A percentile compares a stretch with the other conserved stretches of the same genome.
Conservation (phyloP, 2,329 filamentous ascomycete species). For the Teratosphaeria gauchensis region DNA sequence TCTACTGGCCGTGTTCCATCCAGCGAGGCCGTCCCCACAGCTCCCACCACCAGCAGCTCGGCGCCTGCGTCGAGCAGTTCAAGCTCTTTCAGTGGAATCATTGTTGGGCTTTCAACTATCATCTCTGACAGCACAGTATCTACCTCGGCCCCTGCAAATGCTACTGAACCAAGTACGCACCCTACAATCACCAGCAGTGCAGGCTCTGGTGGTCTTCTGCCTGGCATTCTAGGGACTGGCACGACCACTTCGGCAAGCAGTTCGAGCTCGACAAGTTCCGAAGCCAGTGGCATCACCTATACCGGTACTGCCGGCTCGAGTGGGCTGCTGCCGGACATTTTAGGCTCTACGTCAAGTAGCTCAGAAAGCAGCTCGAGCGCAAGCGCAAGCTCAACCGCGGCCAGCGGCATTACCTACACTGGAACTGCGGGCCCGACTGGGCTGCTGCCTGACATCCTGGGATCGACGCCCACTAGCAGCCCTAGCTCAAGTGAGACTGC, state of each 20-base stretch:
- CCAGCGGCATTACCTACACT: neutral
- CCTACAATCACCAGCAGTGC: no score
- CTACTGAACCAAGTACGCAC: neutral
- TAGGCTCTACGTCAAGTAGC: neutral
- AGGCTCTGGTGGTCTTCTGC: no score
- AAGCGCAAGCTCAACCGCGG: neutral
- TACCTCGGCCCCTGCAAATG: neutral
- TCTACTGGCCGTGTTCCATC: neutral
- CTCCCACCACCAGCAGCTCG: neutral
- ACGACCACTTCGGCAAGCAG: no score
- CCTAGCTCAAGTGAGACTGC: neutral
- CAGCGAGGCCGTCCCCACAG: constrained; percentile 2
- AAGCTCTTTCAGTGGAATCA: constrained; percentile 15
- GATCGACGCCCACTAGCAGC: neutral
- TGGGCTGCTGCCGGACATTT: neutral
- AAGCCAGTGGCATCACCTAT: neutral
- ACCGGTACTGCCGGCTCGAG: neutral
- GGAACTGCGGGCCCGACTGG: neutral
- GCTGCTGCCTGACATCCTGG: no score
- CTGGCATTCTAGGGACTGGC: no score
- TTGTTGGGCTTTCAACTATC: constrained; percentile 25
- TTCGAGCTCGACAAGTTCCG: no score
- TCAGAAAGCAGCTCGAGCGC: neutral
- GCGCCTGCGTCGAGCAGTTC: constrained; percentile 2
- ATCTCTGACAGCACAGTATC: neutral